Conservation (phyloP, 805 yeast genomes). For the Grigorovia yakushimaensis region DNA sequence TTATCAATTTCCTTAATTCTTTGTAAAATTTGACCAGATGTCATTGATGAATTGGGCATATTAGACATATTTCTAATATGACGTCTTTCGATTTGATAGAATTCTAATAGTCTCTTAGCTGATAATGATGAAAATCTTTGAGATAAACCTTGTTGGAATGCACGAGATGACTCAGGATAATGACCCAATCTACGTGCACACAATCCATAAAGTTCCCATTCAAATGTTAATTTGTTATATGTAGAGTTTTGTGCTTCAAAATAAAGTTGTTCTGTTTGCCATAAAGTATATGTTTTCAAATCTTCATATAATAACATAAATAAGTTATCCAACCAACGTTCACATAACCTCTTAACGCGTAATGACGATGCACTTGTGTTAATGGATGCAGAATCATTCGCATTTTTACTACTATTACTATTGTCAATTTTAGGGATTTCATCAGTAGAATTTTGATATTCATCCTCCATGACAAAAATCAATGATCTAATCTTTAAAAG, state of each 20-base stretch:
- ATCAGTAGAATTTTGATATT: slow-evolving; percentile 32
- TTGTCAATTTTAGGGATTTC: slow-evolving; percentile 5
- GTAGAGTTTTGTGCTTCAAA: slow-evolving; percentile 79
- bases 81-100: slow-evolving; percentile 43
- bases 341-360: slow-evolving; percentile 58
- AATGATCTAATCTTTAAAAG: slow-evolving; percentile 48
- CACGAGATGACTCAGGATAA: slow-evolving; percentile 75
- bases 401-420: not conserved
- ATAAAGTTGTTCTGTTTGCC: slow-evolving; percentile 88
- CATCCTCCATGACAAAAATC: slow-evolving; percentile 62
- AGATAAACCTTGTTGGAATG: slow-evolving; percentile 63
- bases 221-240: slow-evolving; percentile 67
- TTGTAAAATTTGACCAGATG: slow-evolving; percentile 28
- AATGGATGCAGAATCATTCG: slow-evolving; percentile 3
- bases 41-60: slow-evolving; percentile 16
- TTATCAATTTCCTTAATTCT: slow-evolving; percentile 33
- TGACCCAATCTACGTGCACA: slow-evolving; percentile 82
- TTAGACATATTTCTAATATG: slow-evolving; percentile 16
- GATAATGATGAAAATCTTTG: slow-evolving; percentile 75
- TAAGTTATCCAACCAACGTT: slow-evolving; percentile 69
- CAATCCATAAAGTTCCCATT: slow-evolving; percentile 88
- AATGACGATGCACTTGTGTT: slow-evolving; percentile 23
- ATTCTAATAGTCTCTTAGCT: slow-evolving; percentile 61
- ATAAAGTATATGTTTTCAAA: slow-evolving; percentile 72
- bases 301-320: slow-evolving; percentile 67